Evolutionary conservation across 208 protist genomes (phyloP), one percentile per base, ranked within the genome.

Genomic region (Herpetomonas samuelpessoai): DNA sequence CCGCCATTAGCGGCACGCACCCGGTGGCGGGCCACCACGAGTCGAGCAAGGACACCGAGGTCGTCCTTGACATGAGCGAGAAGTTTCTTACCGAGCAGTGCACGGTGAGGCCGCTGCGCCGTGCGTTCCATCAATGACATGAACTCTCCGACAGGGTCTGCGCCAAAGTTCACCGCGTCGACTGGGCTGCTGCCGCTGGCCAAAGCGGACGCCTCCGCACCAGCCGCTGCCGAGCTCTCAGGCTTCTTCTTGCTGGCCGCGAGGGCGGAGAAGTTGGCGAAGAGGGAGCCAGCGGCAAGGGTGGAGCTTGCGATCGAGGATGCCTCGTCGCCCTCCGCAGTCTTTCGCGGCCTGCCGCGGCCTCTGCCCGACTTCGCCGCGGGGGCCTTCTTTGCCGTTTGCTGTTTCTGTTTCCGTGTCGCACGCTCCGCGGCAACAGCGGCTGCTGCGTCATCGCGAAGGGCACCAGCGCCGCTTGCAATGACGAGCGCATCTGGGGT

Each of bases 121-220:
- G 35, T 73, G 24, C 62, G 59, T 16, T 67, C 52, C 22, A 77
- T 29, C 31, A 77, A 60, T n/a, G 38, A 47, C 21, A 71, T 53
- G 31, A 68, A 77, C 38, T 77, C 71, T 22, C 39, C 45, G 39
- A 77, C 62, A 29, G 71, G 71, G 27, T 71, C 71, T 21, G n/a
- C 57, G 28, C 71, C 71, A 63, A 77, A 77, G 44, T 68, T 57
- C 35, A 41, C 35, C 35, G 35, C 35, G 6, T 41, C 35, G 9
- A 41, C 35, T 18, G 35, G 14, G 35, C 35, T 41, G 35, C 35
- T 14, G 35, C 35, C 35, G 9, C 9, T 41, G 9, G 35, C 14
- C n/a, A n/a, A n/a, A n/a, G n/a, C n/a, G n/a, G n/a, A n/a, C n/a
- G n/a, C n/a, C n/a, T n/a, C n/a, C n/a, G n/a, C n/a, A n/a, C n/a